phyloP scores from a whole-genome alignment of 495 filamentous ascomycete genomes.

The Jackrogersella multiformis region DNA sequence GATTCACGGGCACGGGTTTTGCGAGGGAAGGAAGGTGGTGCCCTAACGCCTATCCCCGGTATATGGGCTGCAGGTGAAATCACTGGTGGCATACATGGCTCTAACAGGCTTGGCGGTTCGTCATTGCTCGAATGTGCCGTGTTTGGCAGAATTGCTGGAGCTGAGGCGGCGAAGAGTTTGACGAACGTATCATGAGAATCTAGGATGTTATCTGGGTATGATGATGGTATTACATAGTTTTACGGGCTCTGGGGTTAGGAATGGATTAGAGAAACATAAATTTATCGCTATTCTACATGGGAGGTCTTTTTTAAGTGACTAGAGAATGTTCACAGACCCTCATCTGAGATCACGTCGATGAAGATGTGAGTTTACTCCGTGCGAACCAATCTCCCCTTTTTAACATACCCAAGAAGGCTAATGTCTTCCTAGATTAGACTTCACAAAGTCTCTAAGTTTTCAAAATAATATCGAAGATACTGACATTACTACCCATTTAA shows the following conservation, averaged over 20 bases:
- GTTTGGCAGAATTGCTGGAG: conserved; percentile 65
- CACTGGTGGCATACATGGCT: conserved; percentile 65
- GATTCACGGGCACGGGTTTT: conserved; percentile 56
- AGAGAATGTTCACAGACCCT: no score
- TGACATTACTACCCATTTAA: no score
- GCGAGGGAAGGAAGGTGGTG: conserved; percentile 38
- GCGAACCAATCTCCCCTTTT: no score
- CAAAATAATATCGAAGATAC: no score
- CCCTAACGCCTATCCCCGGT: conserved; percentile 51
- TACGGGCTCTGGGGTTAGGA: background rate
- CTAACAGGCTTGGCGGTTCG: conserved; percentile 63
- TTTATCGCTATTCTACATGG: background rate
- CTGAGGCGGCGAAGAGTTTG: conserved; percentile 52
- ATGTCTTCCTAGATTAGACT: no score
- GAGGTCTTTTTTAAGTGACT: no score
- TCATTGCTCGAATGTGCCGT: conserved; percentile 66
- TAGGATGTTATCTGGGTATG: background rate
- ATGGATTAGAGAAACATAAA: background rate
- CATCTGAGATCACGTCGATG: no score
- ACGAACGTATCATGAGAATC: conserved; percentile 3
- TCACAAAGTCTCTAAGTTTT: no score
- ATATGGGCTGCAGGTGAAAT: conserved; percentile 66
- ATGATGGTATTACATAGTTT: background rate
- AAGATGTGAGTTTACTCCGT: no score
- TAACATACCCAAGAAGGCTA: no score